These are phyloP conservation scores for Candida vartiovaarae DNA, from an alignment of 805 yeast genomes.

Conservation along the genomic window DNA sequence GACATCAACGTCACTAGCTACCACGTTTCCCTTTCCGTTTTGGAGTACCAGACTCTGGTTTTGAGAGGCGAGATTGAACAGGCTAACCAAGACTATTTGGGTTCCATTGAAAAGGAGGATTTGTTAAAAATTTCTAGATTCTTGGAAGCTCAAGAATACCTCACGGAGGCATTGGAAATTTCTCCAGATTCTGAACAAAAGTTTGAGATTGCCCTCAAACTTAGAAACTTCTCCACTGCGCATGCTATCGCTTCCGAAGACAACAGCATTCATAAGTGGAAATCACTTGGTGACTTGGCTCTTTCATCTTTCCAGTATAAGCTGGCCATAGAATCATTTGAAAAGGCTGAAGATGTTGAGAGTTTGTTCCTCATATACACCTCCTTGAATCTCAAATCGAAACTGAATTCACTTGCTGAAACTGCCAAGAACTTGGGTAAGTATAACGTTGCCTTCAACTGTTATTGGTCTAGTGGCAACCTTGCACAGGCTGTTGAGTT, in stretches of 20 bases:
- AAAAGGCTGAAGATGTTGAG: conserved; percentile 73
- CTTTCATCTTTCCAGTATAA: conserved; percentile 70
- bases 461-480: conserved; percentile 83
- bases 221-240: conserved; percentile 69
- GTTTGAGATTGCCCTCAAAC: conserved; percentile 80
- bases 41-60: conserved; percentile 94
- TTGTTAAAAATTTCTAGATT: conserved; percentile 80
- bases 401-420: conserved; percentile 56
- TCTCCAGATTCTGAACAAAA: conserved; percentile 86
- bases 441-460: conserved; percentile 85
- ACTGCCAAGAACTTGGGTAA: conserved; percentile 68
- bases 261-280: conserved; percentile 72
- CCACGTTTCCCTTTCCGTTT: conserved; percentile 73
- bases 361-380: conserved; percentile 78
- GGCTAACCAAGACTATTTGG: conserved; percentile 53
- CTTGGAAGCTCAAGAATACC: conserved; percentile 86
- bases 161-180: conserved; percentile 73
- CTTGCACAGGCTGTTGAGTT: conserved; percentile 54
- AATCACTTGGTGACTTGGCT: conserved; percentile 82
- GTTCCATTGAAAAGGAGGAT: conserved; percentile 59
- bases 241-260: conserved; percentile 52
- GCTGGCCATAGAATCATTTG: conserved; percentile 74
- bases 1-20: conserved; percentile 78
- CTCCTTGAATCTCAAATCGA: conserved; percentile 63
- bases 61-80: conserved; percentile 90